These are phyloP conservation scores for Chalara sp. DNA, from an alignment of 2,329 filamentous ascomycete species.

Conservation along the genomic window DNA sequence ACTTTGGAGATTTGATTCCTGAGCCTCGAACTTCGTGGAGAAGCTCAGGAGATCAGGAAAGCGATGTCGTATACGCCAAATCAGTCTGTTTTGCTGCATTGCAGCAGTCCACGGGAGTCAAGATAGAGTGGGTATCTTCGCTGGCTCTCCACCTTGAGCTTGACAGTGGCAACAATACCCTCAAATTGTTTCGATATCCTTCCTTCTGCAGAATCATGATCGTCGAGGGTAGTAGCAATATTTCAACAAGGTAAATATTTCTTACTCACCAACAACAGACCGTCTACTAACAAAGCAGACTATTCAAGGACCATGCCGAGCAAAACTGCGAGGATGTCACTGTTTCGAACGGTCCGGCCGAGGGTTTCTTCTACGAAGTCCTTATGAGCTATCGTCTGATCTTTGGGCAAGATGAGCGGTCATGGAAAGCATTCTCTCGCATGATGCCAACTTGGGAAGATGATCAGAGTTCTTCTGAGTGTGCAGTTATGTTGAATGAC, in stretches of 20 bases:
- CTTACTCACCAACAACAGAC: background rate
- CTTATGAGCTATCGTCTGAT: constrained; percentile 18
- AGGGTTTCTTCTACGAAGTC: constrained; percentile 13
- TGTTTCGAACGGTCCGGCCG: background rate
- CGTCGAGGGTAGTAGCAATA: background rate
- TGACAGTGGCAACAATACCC: constrained; percentile 2
- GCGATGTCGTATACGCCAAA: background rate
- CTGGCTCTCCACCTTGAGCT: constrained; percentile 10
- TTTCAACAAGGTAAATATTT: constrained; percentile 5
- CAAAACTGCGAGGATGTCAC: background rate
- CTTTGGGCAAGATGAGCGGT: constrained; percentile 12
- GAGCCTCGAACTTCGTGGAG: background rate
- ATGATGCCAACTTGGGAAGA: background rate
- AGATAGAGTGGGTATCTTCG: constrained; percentile 11
- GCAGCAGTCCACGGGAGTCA: background rate
- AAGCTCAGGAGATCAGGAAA: background rate
- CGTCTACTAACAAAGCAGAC: background rate
- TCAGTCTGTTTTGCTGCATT: background rate
- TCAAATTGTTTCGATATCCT: constrained; percentile 11
- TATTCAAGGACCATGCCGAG: background rate
- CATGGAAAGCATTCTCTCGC: constrained; percentile 5
- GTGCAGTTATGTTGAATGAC: too few relatives aligned
- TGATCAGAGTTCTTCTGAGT: too few relatives aligned
- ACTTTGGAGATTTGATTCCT: background rate
- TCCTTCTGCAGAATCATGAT: constrained; percentile 6